Conservation (phyloP, 768 basidiomycete species). For the Suillus tomentosus region DNA sequence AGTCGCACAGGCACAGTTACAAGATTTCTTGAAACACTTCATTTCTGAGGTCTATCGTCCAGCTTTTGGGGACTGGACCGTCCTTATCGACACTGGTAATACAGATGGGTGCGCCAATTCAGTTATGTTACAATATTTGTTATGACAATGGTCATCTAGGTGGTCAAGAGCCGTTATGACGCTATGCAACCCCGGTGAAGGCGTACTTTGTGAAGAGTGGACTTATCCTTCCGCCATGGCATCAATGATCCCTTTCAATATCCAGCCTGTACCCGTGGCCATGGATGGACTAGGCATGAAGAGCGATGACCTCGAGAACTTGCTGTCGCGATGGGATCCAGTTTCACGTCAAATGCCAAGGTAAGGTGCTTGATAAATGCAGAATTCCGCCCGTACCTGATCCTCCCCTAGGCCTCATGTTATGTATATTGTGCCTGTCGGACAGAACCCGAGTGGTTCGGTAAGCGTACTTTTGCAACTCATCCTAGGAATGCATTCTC, state of each 20-base stretch:
- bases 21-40: conserved; percentile 37
- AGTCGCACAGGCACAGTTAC: conserved; percentile 26
- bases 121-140: conserved; percentile 10
- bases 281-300: conserved; percentile 76
- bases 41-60: conserved; percentile 49
- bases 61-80: conserved; percentile 60
- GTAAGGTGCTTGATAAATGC: conserved; percentile 33
- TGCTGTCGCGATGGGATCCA: conserved; percentile 70
- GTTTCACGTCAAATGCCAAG: conserved; percentile 54
- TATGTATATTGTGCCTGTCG: conserved; percentile 77
- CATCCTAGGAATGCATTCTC: background rate
- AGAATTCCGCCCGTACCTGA: background rate
- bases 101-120: conserved; percentile 54
- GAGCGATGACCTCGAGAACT: conserved; percentile 55
- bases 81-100: conserved; percentile 64
- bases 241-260: conserved; percentile 34
- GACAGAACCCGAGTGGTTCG: conserved; percentile 81
- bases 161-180: conserved; percentile 61
- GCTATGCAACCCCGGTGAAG: conserved; percentile 68
- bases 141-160: conserved; percentile 18
- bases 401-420: conserved; percentile 57
- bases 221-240: conserved; percentile 66
- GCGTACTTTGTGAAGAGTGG: conserved; percentile 66
- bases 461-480: conserved; percentile 38
- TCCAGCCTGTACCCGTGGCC: conserved; percentile 54